Evolutionary conservation across 2,329 filamentous ascomycete genomes (phyloP).

Genomic region (Talaromyces islandicus): DNA sequence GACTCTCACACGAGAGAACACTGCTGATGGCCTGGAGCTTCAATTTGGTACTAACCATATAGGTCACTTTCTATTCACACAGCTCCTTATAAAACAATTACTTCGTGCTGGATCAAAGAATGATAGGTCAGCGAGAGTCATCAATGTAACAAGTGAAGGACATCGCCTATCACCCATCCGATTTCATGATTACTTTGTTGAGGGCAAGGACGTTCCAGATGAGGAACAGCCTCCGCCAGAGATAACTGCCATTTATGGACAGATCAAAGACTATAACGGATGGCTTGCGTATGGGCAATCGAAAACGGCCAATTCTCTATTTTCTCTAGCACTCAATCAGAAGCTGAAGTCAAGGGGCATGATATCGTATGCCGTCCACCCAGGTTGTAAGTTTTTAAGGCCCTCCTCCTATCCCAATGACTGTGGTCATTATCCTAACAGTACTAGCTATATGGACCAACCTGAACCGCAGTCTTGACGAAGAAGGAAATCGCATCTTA

Average conservation of each 20-base stretch:
- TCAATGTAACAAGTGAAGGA: constrained; percentile 18
- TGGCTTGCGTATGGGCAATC: constrained; percentile 31
- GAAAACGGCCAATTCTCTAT: constrained; percentile 39
- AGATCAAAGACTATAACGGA: constrained; percentile 7
- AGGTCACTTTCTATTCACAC: constrained; percentile 29
- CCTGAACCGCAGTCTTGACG: constrained; percentile 15
- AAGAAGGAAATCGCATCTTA: constrained; percentile 17
- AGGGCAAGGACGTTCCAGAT: constrained; percentile 10
- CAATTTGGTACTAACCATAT: constrained; percentile 31
- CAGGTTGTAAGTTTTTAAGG: constrained; percentile 23
- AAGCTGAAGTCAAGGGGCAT: constrained; percentile 22
- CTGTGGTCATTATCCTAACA: neutral
- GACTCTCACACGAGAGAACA: constrained; percentile 18
- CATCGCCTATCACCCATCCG: constrained; percentile 22
- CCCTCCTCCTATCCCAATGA: neutral
- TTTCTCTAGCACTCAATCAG: constrained; percentile 30
- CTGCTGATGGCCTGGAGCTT: constrained; percentile 25
- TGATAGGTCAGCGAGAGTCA: constrained; percentile 13
- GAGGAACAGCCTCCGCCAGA: constrained; percentile 9
- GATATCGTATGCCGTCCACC: constrained; percentile 34
- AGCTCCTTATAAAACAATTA: constrained; percentile 22
- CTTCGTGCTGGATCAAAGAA: constrained; percentile 6
- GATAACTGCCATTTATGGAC: constrained; percentile 3
- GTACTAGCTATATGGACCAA: constrained; percentile 20
- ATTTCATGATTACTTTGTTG: constrained; percentile 24